Percentiles rank a stretch among this genome's conserved stretches.
Conservation (phyloP, 352 stramenopile species). For the Pythium coloratum region DNA sequence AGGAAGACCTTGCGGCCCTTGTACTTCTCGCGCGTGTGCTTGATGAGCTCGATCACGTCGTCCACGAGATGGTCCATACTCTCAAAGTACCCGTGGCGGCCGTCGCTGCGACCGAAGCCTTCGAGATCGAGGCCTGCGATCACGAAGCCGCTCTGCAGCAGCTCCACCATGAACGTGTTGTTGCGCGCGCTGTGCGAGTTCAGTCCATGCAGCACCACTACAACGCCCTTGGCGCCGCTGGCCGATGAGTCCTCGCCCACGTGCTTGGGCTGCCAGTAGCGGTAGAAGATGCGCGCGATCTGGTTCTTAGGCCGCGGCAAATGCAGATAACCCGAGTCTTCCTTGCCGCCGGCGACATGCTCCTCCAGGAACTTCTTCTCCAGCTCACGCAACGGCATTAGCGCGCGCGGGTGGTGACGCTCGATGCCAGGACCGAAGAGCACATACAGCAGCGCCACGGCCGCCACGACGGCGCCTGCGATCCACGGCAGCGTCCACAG, state of each 20-base stretch:
- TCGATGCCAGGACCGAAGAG: conserved; percentile 68
- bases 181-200: conserved; percentile 83
- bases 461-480: conserved; percentile 19
- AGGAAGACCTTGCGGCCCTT: conserved; percentile 69
- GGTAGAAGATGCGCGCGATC: conserved; percentile 63
- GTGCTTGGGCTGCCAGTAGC: conserved; percentile 62
- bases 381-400: conserved; percentile 37
- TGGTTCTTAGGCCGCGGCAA: conserved; percentile 39
- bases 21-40: conserved; percentile 59
- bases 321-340: conserved; percentile 55
- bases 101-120: conserved; percentile 75
- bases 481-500: conserved; percentile 32
- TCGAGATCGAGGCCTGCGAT: conserved; percentile 69
- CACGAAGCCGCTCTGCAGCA: conserved; percentile 62
- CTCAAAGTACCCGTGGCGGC: conserved; percentile 74
- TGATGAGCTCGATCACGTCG: conserved; percentile 66
- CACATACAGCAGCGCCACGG: conserved; percentile 30
- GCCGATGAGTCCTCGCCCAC: conserved; percentile 31
- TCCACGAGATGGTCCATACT: conserved; percentile 59
- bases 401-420: conserved; percentile 38
- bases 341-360: conserved; percentile 44
- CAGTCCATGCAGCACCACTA: conserved; percentile 75
- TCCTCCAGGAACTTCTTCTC: conserved; percentile 56
- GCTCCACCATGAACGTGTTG: conserved; percentile 70
- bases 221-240: conserved; percentile 39